Conservation (phyloP, 495 filamentous ascomycete species). For the Xylaria intraflava region DNA sequence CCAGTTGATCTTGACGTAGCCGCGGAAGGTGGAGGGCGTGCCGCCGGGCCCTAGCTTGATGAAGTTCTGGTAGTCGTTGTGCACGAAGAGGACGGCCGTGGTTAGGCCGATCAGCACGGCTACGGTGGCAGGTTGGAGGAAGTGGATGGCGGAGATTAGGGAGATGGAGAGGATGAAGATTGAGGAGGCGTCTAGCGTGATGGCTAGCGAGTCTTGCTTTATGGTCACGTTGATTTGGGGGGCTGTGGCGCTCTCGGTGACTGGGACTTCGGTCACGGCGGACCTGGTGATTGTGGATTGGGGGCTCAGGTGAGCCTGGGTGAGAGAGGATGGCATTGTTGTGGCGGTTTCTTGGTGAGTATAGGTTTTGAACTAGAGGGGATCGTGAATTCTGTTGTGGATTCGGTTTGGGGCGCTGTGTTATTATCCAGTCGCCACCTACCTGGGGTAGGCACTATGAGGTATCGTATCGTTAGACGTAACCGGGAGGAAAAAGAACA, state of each 20-base stretch:
- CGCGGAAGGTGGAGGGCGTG: slow-evolving; percentile 63
- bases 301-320: slow-evolving; percentile 6
- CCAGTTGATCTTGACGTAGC: slow-evolving; percentile 64
- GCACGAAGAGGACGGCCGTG: slow-evolving; percentile 51
- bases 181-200: slow-evolving; percentile 41
- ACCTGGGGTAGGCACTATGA: too few relatives aligned
- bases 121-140: slow-evolving; percentile 38
- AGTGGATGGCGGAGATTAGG: slow-evolving; percentile 44
- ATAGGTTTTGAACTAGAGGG: too few relatives aligned
- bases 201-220: slow-evolving; percentile 42
- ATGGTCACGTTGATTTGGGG: slow-evolving; percentile 35
- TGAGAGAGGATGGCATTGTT: slow-evolving; percentile 7
- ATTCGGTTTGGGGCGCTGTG: too few relatives aligned
- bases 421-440: too few relatives aligned
- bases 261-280: background rate
- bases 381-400: too few relatives aligned
- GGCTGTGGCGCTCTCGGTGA: slow-evolving; percentile 3
- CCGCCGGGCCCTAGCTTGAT: slow-evolving; percentile 73
- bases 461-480: too few relatives aligned
- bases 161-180: slow-evolving; percentile 38
- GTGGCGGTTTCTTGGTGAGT: too few relatives aligned
- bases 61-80: slow-evolving; percentile 72
- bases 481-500: too few relatives aligned
- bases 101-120: slow-evolving; percentile 43
- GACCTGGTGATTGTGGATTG: background rate